phyloP scores from a whole-genome alignment of 306 rosid species.

The Prosopis cineraria region DNA sequence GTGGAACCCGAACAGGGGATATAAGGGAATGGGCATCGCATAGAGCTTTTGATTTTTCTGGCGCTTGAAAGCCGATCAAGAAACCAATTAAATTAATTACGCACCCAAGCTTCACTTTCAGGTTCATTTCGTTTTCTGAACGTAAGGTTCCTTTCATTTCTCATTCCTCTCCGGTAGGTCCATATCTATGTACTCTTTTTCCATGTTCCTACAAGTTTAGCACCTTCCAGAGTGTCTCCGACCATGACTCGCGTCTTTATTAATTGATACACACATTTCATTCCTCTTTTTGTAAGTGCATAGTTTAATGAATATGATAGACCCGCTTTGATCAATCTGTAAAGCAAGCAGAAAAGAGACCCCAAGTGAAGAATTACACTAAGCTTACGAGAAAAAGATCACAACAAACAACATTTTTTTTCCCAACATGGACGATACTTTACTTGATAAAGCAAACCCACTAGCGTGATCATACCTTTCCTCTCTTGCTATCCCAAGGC shows the following conservation, averaged over 20 bases:
- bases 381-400: conserved; percentile 32
- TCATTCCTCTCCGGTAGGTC: neutral
- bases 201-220: conserved; percentile 22
- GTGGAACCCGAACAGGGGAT: neutral
- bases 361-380: conserved; percentile 41
- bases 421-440: conserved; percentile 24
- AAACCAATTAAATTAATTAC: neutral
- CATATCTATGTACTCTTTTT: conserved; percentile 21
- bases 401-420: neutral
- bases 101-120: neutral
- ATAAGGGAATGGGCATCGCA: neutral
- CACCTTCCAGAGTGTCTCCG: conserved; percentile 44
- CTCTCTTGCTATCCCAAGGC: conserved; percentile 46
- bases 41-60: neutral
- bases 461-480: conserved; percentile 67
- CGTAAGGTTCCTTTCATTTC: neutral
- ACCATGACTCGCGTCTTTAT: conserved; percentile 36
- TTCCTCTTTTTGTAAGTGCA: conserved; percentile 34
- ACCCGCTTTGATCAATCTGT: conserved; percentile 48
- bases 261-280: conserved; percentile 43
- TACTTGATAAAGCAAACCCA: conserved; percentile 65
- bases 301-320: conserved; percentile 35
- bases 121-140: conserved; percentile 9
- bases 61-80: neutral
- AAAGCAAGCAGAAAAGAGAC: conserved; percentile 44